Evolutionary conservation across 306 rosid genomes (phyloP).

Genomic region (Trichosanthes cucumerina): DNA sequence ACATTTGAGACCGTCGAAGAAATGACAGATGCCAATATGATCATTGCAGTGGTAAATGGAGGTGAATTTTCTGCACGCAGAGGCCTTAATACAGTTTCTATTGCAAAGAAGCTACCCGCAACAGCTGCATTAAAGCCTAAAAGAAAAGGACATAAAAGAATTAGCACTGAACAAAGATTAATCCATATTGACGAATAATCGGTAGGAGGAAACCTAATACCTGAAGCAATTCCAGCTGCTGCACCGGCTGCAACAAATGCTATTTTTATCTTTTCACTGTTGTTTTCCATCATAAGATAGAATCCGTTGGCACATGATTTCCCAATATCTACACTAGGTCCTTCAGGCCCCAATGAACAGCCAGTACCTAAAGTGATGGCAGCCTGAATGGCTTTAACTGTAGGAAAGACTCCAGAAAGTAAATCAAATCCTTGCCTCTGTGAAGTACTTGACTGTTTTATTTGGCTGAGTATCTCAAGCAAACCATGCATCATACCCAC

Average conservation of each 20-base stretch:
- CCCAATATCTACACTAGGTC: constrained; percentile 98
- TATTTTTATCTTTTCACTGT: constrained; percentile 65
- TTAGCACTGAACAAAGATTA: constrained; percentile 1
- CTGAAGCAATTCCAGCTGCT: constrained; percentile 92
- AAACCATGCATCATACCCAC: constrained; percentile 99
- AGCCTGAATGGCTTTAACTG: constrained; percentile 88
- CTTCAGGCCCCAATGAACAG: constrained; percentile 98
- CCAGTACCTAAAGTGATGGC: constrained; percentile 93
- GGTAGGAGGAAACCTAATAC: constrained; percentile 30
- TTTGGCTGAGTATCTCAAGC: constrained; percentile 77
- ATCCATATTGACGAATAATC: neutral
- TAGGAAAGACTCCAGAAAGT: constrained; percentile 71
- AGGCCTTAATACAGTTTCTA: constrained; percentile 94
- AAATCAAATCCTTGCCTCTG: constrained; percentile 75
- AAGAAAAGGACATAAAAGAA: constrained; percentile 20
- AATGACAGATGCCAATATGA: constrained; percentile 95
- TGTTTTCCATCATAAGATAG: constrained; percentile 89
- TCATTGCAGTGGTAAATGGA: constrained; percentile 98
- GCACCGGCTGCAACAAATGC: constrained; percentile 99
- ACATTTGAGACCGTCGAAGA: constrained; percentile 93
- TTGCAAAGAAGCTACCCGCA: constrained; percentile 98
- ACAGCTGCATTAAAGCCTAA: constrained; percentile 98
- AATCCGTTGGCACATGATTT: constrained; percentile 92
- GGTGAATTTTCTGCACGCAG: constrained; percentile 96
- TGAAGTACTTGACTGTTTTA: constrained; percentile 62